Conservation (phyloP, 345 rosid species). For the Camelina sativa region DNA sequence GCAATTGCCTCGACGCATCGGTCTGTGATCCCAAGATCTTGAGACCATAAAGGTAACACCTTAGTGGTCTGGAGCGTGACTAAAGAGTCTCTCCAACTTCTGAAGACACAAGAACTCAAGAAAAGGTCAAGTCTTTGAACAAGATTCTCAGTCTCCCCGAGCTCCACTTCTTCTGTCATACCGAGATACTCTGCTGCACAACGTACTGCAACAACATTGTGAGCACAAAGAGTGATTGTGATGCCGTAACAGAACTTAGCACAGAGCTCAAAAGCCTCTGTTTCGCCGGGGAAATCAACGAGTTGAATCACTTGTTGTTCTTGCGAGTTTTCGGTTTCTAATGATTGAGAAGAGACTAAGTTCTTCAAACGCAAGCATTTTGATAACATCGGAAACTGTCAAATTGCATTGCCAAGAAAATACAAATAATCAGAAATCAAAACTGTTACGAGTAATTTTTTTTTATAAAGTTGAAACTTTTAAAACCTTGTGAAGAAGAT, state of each 20-base stretch:
- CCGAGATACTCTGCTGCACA: slow-evolving; percentile 91
- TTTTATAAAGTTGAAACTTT: not conserved
- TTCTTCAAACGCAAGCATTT: slow-evolving; percentile 80
- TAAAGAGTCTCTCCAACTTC: slow-evolving; percentile 88
- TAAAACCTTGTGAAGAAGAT: slow-evolving; percentile 92
- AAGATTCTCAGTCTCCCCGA: slow-evolving; percentile 75
- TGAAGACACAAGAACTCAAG: slow-evolving; percentile 77
- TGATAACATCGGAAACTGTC: slow-evolving; percentile 89
- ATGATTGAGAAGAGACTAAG: slow-evolving; percentile 39
- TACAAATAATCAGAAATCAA: slow-evolving; percentile 18
- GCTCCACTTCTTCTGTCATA: slow-evolving; percentile 81
- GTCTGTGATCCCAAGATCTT: slow-evolving; percentile 81
- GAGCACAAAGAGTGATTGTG: slow-evolving; percentile 87
- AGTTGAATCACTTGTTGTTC: slow-evolving; percentile 70
- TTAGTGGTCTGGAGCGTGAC: slow-evolving; percentile 78
- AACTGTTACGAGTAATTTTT: not conserved
- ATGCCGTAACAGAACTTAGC: slow-evolving; percentile 98
- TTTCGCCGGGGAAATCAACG: slow-evolving; percentile 83
- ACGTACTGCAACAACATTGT: slow-evolving; percentile 78
- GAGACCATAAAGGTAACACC: slow-evolving; percentile 70
- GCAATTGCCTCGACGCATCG: slow-evolving; percentile 83
- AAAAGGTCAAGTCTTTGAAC: slow-evolving; percentile 81
- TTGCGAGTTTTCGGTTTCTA: slow-evolving; percentile 67
- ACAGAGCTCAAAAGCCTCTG: slow-evolving; percentile 89
- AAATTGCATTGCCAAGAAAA: slow-evolving; percentile 8